A percentile compares a stretch with the other conserved stretches of the same genome.
phyloP scores from a whole-genome alignment of 2,329 filamentous ascomycete species.

The Hymenoscyphus fructigenus region DNA sequence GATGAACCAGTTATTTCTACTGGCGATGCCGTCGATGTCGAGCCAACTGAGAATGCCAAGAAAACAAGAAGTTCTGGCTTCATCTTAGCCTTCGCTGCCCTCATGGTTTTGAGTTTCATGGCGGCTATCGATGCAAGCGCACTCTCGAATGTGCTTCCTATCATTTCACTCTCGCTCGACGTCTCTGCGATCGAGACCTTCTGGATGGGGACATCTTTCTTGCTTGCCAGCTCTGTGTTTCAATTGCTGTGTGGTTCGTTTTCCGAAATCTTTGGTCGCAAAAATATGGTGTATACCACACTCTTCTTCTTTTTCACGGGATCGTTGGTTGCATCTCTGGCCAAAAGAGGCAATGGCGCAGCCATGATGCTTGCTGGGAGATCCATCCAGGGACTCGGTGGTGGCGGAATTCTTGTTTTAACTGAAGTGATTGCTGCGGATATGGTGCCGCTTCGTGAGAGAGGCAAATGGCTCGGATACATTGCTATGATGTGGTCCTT shows the following conservation, averaged over 20 bases:
- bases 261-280: conserved; percentile 9
- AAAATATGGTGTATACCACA: neutral
- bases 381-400: conserved; percentile 43
- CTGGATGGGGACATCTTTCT: neutral
- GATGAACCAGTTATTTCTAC: too few relatives aligned
- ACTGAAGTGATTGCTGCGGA: conserved; percentile 49
- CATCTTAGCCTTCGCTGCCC: too few relatives aligned
- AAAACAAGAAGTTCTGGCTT: too few relatives aligned
- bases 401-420: conserved; percentile 45
- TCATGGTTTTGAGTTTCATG: too few relatives aligned
- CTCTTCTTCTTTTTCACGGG: conserved; percentile 7
- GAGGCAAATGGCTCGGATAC: conserved; percentile 43
- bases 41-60: too few relatives aligned
- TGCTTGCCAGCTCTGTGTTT: neutral
- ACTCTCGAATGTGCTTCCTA: too few relatives aligned
- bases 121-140: too few relatives aligned
- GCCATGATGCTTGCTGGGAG: conserved; percentile 8
- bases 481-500: conserved; percentile 16
- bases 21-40: too few relatives aligned
- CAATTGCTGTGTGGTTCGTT: conserved; percentile 4
- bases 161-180: too few relatives aligned
- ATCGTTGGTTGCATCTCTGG: neutral
- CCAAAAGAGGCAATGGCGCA: conserved; percentile 1
- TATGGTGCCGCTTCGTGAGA: conserved; percentile 46
- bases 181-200: neutral